These are phyloP conservation scores for Rhodamnia argentea DNA, from an alignment of 345 rosid species.

Conservation along the genomic window DNA sequence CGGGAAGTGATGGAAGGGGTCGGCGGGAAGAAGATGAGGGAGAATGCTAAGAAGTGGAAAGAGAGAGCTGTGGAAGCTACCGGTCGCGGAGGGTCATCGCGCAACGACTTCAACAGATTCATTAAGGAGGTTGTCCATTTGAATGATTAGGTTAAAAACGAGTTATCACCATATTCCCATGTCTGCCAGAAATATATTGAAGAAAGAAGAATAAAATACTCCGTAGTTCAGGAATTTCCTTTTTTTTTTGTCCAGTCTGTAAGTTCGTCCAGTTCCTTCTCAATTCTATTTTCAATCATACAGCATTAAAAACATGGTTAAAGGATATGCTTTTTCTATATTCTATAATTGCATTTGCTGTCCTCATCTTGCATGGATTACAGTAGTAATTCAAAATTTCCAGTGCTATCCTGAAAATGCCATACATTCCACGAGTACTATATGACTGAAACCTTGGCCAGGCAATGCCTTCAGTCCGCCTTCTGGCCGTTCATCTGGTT, in stretches of 20 bases:
- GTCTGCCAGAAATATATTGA: too few species aligned
- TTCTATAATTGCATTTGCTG: background rate
- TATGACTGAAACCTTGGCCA: background rate
- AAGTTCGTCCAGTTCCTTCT: background rate
- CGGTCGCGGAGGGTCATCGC: conserved; percentile 10
- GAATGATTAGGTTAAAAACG: background rate
- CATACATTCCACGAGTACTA: background rate
- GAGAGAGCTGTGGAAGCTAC: conserved; percentile 13
- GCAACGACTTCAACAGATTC: conserved; percentile 2
- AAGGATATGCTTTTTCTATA: background rate
- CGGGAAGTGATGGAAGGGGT: conserved; percentile 15
- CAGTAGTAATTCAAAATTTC: background rate
- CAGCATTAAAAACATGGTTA: background rate
- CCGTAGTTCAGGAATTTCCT: too few species aligned
- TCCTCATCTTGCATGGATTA: background rate
- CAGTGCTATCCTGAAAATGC: background rate
- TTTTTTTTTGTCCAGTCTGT: background rate
- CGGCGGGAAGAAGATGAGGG: conserved; percentile 4
- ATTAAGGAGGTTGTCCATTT: conserved; percentile 5
- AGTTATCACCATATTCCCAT: too few species aligned
- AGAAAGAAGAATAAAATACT: too few species aligned
- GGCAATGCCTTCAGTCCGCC: conserved; percentile 14
- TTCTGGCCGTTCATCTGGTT: conserved; percentile 15
- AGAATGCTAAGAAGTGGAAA: conserved; percentile 17
- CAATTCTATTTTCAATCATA: background rate